Percentiles rank a stretch among this genome's conserved stretches.
These are phyloP conservation scores for Aspergillus nomiae DNA, from an alignment of 2,329 filamentous ascomycete species.

Conservation along the genomic window DNA sequence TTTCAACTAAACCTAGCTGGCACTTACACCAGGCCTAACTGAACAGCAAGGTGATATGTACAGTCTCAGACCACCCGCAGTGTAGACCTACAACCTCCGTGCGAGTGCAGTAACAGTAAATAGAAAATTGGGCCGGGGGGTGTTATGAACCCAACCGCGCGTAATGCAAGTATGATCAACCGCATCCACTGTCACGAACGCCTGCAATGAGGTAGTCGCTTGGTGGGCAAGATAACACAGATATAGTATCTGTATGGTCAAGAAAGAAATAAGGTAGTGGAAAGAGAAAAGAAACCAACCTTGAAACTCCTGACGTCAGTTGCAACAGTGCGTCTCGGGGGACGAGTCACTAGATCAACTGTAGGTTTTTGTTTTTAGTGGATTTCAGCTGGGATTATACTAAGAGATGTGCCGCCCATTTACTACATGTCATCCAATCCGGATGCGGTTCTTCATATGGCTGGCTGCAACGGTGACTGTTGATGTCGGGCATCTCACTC, in stretches of 20 bases:
- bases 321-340: constrained; percentile 15
- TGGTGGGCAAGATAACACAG: constrained; percentile 2
- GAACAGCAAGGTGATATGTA: constrained; percentile 23
- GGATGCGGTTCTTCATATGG: neutral
- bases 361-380: constrained; percentile 17
- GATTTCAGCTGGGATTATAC: constrained; percentile 26
- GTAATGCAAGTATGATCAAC: constrained; percentile 11
- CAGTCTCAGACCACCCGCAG: constrained; percentile 19
- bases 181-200: constrained; percentile 7
- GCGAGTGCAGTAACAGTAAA: neutral
- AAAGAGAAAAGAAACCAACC: constrained; percentile 37
- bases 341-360: constrained; percentile 24
- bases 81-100: constrained; percentile 8
- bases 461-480: constrained; percentile 10
- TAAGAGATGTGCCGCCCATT: constrained; percentile 11
- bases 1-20: constrained; percentile 28
- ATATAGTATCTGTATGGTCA: neutral
- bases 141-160: neutral
- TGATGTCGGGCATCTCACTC: constrained; percentile 2
- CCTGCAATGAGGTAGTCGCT: constrained; percentile 11
- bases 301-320: constrained; percentile 30
- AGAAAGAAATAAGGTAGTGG: constrained; percentile 14
- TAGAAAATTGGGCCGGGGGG: neutral
- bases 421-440: constrained; percentile 18
- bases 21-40: constrained; percentile 19